phyloP scores from a whole-genome alignment of 495 filamentous ascomycete species.

The Penicillium canescens region DNA sequence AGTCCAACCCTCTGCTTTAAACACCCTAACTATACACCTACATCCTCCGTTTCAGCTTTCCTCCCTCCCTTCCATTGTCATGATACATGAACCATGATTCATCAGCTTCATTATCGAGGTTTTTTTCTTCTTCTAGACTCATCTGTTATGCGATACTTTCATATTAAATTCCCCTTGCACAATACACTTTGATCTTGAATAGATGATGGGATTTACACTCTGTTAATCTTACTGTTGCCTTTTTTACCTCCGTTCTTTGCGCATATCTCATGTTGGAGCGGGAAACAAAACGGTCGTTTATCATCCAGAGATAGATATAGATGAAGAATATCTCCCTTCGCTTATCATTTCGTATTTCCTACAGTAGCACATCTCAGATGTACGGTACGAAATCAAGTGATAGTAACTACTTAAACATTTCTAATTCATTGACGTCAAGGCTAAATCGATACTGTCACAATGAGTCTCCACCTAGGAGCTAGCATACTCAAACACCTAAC shows the following conservation, averaged over 20 bases:
- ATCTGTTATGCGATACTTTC: conserved; percentile 11
- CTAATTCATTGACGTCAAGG: neutral
- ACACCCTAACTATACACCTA: conserved; percentile 1
- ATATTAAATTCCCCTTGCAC: conserved; percentile 22
- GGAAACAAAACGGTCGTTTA: conserved; percentile 9
- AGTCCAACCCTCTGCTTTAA: conserved; percentile 64
- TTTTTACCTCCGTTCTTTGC: conserved; percentile 15
- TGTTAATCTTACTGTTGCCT: conserved; percentile 19
- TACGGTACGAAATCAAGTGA: too few species aligned
- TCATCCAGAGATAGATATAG: conserved; percentile 27
- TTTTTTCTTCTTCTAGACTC: conserved; percentile 17
- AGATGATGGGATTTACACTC: conserved; percentile 13
- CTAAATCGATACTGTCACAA: conserved; percentile 5
- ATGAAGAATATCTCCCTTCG: neutral
- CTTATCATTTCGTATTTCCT: neutral
- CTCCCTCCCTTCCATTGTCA: conserved; percentile 4
- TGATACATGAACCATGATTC: conserved; percentile 12
- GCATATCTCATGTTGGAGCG: conserved; percentile 11
- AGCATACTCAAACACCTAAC: neutral
- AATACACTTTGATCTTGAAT: conserved; percentile 14
- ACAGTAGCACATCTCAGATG: neutral
- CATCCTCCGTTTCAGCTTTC: neutral
- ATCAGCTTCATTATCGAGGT: neutral
- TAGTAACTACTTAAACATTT: neutral
- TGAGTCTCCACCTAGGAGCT: neutral